Base-by-base conservation (phyloP, 192 early-diverging fungal species). In the Backusella luteola region DNA sequence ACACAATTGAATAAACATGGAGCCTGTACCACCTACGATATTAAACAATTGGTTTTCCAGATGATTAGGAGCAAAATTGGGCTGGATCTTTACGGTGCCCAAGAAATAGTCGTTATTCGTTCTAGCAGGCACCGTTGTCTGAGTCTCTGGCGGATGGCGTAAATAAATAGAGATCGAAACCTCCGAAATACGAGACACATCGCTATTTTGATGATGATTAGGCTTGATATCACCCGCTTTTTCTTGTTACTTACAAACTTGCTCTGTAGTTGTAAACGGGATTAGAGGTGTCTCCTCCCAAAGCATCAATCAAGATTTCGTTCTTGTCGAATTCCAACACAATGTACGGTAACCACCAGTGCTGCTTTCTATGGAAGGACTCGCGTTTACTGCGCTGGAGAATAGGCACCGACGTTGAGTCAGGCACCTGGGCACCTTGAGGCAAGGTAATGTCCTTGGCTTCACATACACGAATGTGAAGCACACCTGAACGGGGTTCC, bases 241-340 rank as follows among this genome's bases (percentile, higher is more conserved):
- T 39, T 4, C 19, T 32, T 32, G 32, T 34, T 12, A 19, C 74
- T 90, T 91, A 92, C 90, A 95, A 95, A 81, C 88, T 86, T 53
- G 93, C 93, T 66, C 90, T 82, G 81, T 93, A 91, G 76, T 92
- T 90, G 88, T 92, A 95, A 69, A 91, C 84, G n/a, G 93, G 93
- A 72, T 91, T 93, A 41, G 87, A 85, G 67, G 90, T 88, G 75
- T 94, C 91, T 36, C 93, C 92, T 26, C 92, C 92, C 6, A 93
- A 84, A 66, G 92, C 91, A 79, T 93, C 91, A 42, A 95, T 91
- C 72, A 97, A 86, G 39, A 95, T 88, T 81, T 98, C 95, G 81
- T 97, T 96, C 88, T 96, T 96, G 86, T 98, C 96, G 73, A 97
- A 96, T 84, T 96, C 96, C 21, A 98, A 85, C n/a, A 98, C 95